Evolutionary conservation across 1,284 basidiomycete genomes (phyloP).

Genomic region (Cerrena zonata): DNA sequence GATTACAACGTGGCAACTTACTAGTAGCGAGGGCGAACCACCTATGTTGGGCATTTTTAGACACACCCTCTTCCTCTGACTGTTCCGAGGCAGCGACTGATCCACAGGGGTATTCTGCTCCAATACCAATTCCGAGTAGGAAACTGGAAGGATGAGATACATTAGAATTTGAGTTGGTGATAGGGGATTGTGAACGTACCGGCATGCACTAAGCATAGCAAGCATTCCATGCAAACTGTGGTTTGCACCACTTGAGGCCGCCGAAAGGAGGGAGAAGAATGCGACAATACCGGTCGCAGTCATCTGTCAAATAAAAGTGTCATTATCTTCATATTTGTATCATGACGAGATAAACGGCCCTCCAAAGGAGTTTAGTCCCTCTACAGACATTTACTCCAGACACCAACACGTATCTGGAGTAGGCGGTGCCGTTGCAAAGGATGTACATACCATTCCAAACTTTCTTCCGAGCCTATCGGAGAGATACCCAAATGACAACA

Average conservation of each 20-base stretch:
- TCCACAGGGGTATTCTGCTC: constrained; percentile 88
- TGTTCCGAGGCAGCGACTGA: constrained; percentile 89
- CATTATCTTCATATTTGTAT: too few relatives aligned
- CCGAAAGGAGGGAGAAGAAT: constrained; percentile 75
- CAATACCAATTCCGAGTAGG: constrained; percentile 77
- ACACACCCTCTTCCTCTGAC: constrained; percentile 76
- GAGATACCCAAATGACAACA: constrained; percentile 70
- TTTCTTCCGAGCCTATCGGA: constrained; percentile 87
- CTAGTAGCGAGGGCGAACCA: constrained; percentile 86
- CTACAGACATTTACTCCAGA: too few relatives aligned
- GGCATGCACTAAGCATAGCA: constrained; percentile 74
- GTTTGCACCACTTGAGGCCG: constrained; percentile 73
- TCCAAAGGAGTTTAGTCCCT: too few relatives aligned
- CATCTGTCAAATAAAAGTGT: constrained; percentile 52
- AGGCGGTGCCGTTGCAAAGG: not conserved
- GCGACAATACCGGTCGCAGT: constrained; percentile 72
- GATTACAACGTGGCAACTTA: constrained; percentile 25
- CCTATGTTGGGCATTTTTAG: constrained; percentile 74
- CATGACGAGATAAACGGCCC: too few relatives aligned
- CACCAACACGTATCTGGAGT: constrained; percentile 1
- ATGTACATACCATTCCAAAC: constrained; percentile 68
- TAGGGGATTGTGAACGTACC: constrained; percentile 37
- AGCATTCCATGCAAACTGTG: constrained; percentile 67
- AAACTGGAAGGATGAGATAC: constrained; percentile 32
- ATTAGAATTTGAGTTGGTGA: not conserved